Percentiles rank a stretch among this genome's conserved stretches.
These are phyloP conservation scores for Jacaranda mimosifolia DNA, from an alignment of 257 asterid genomes.

Conservation along the genomic window DNA sequence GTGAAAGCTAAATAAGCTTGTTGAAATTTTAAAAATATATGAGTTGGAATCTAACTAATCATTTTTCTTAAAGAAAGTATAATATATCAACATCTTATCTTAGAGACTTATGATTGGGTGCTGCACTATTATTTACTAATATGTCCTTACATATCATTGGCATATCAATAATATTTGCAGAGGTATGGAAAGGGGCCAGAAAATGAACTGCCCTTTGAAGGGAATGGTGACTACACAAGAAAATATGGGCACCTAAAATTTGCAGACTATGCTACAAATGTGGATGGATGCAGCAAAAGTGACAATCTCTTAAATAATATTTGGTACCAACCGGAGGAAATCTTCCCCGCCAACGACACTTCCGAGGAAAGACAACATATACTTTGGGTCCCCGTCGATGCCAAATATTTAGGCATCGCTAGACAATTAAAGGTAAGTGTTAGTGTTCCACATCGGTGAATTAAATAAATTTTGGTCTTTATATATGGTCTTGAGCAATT, in stretches of 20 bases:
- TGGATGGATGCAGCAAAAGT: not conserved
- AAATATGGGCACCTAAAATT: constrained; percentile 48
- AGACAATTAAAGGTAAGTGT: constrained; percentile 44
- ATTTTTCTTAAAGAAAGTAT: too few relatives aligned
- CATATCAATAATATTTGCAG: constrained; percentile 38
- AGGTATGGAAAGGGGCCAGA: constrained; percentile 63
- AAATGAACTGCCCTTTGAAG: constrained; percentile 57
- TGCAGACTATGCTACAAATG: constrained; percentile 39
- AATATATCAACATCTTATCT: too few relatives aligned
- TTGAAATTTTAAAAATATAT: too few relatives aligned
- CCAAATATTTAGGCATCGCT: constrained; percentile 36
- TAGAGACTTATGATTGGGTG: too few relatives aligned
- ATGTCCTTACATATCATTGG: too few relatives aligned
- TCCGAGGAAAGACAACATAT: constrained; percentile 62
- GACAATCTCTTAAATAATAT: constrained; percentile 56
- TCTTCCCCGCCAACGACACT: constrained; percentile 56
- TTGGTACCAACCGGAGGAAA: constrained; percentile 71
- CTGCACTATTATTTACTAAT: too few relatives aligned
- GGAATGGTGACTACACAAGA: constrained; percentile 60
- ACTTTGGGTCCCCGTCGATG: constrained; percentile 61
- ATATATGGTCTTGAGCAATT: too few relatives aligned
- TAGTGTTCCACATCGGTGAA: too few relatives aligned
- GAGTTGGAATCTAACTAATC: too few relatives aligned
- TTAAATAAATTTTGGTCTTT: too few relatives aligned
- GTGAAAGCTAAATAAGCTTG: too few relatives aligned